Conservation (phyloP, 2,329 filamentous ascomycete genomes). For the Gaeumannomyces tritici region DNA sequence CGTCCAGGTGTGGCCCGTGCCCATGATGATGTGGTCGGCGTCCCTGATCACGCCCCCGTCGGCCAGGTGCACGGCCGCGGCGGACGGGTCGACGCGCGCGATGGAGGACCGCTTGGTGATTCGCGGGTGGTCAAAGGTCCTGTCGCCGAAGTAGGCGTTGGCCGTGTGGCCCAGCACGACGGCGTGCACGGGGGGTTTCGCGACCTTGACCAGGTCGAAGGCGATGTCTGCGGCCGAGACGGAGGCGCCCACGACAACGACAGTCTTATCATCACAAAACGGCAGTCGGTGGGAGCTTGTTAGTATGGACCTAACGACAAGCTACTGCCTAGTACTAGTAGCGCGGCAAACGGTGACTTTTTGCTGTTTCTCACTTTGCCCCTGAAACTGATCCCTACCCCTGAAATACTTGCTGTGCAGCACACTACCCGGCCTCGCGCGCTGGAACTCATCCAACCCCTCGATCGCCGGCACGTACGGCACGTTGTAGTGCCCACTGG, state of each 20-base stretch:
- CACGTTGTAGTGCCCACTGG: constrained; percentile 50
- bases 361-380: constrained; percentile 28
- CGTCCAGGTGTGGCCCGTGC: constrained; percentile 57
- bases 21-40: constrained; percentile 56
- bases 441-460: constrained; percentile 38
- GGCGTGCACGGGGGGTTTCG: constrained; percentile 13
- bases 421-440: constrained; percentile 35
- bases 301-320: neutral
- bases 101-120: constrained; percentile 11
- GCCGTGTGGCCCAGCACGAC: constrained; percentile 15
- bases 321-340: neutral
- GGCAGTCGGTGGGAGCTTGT: neutral
- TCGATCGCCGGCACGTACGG: constrained; percentile 39
- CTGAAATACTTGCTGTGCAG: constrained; percentile 46
- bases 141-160: constrained; percentile 19
- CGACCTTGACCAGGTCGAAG: constrained; percentile 12
- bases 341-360: neutral
- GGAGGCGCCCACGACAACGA: constrained; percentile 47
- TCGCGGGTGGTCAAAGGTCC: constrained; percentile 14
- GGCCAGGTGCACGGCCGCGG: constrained; percentile 37
- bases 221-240: constrained; percentile 46
- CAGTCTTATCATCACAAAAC: constrained; percentile 22
- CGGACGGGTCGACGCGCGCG: constrained; percentile 3
- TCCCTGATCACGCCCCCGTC: constrained; percentile 41
- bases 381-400: constrained; percentile 30